phyloP scores from a whole-genome alignment of 2,329 filamentous ascomycete genomes.

The Ceratocystis diversiconidia region DNA sequence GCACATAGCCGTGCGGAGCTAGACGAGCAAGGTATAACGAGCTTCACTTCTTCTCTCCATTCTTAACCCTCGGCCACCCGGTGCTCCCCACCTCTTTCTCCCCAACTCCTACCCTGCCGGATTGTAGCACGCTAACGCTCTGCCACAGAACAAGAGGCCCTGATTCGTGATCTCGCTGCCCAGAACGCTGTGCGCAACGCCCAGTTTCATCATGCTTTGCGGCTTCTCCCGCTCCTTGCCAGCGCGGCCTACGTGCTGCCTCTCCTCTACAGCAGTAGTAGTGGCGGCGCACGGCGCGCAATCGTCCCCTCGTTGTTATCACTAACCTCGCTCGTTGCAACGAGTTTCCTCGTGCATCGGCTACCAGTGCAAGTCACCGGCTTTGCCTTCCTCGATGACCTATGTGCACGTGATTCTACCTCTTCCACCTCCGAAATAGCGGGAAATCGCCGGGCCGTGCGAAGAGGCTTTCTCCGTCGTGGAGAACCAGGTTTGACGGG shows the following conservation, averaged over 20 bases:
- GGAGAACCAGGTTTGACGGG: slow-evolving; percentile 6
- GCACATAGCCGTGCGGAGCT: slow-evolving; percentile 42
- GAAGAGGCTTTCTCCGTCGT: slow-evolving; percentile 13
- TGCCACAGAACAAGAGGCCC: slow-evolving; percentile 45
- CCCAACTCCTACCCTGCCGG: too few relatives aligned
- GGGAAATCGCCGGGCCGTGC: neutral
- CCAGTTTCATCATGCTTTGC: slow-evolving; percentile 43
- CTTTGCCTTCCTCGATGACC: slow-evolving; percentile 35
- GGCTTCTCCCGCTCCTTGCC: slow-evolving; percentile 44
- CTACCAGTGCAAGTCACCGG: slow-evolving; percentile 42
- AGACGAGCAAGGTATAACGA: slow-evolving; percentile 56
- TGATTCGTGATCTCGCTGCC: slow-evolving; percentile 41
- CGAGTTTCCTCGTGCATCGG: slow-evolving; percentile 44
- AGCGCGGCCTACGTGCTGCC: slow-evolving; percentile 40
- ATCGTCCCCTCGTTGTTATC: slow-evolving; percentile 35
- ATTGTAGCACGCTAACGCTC: neutral
- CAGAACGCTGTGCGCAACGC: slow-evolving; percentile 45
- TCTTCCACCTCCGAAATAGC: too few relatives aligned
- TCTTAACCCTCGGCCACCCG: neutral
- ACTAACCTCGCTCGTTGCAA: slow-evolving; percentile 48
- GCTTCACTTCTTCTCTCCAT: slow-evolving; percentile 1
- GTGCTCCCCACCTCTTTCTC: neutral
- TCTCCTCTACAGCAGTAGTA: slow-evolving; percentile 25
- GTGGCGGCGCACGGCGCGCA: neutral
- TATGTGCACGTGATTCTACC: slow-evolving; percentile 19